Base-by-base conservation (phyloP, 163 green algal genomes). In the Botryococcus braunii region DNA sequence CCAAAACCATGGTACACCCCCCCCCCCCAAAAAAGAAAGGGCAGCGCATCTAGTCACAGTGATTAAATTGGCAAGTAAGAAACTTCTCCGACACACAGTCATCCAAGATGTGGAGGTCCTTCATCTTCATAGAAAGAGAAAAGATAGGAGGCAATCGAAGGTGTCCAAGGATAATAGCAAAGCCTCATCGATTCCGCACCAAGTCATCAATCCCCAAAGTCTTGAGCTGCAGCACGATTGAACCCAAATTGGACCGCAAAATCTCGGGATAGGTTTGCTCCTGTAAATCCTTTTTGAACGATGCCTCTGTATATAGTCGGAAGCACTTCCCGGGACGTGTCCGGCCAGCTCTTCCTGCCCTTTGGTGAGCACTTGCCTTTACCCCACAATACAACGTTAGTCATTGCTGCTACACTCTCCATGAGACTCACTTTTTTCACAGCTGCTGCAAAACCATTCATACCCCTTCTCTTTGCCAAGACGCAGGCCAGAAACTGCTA, bases 201-300 rank as follows among this genome's bases (percentile, higher is more conserved):
- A 99, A 79, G 78, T 99, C 94, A 61, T 99, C 89, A 48, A 99
- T 97, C 46, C 92, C 93, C 63, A 99, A 87, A 86, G 97, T 98
- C 74, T 99, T 99, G 13, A 99, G 88, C 84, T 97, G 91, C 74
- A 99, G 80, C 68, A 99, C 94, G 43, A 98, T 92, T 2, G 79
- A 91, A 50, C 90, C 92, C 48, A 99, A 85, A 79, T 99, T 99
- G 64, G 88, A 96, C 37, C 95, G 81, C 78, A 99, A 76, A 77
- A 99, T 99, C 80, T 99, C 95, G 21, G 95, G 95, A 82, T 98
- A 98, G 1, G 95, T 99, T 82, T 99, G 95, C 82, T 99, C 95
- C 79, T 97, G 89, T 62, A 99, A 86, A 78, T 99, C 93, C 67
- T 90, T 88, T 69, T 95, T 88, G 83, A 98, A 99, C 56, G 72